A percentile compares a stretch with the other conserved stretches of the same genome.
These are phyloP conservation scores for Eucalyptus fibrosa DNA, from an alignment of 345 rosid species.

Conservation along the genomic window DNA sequence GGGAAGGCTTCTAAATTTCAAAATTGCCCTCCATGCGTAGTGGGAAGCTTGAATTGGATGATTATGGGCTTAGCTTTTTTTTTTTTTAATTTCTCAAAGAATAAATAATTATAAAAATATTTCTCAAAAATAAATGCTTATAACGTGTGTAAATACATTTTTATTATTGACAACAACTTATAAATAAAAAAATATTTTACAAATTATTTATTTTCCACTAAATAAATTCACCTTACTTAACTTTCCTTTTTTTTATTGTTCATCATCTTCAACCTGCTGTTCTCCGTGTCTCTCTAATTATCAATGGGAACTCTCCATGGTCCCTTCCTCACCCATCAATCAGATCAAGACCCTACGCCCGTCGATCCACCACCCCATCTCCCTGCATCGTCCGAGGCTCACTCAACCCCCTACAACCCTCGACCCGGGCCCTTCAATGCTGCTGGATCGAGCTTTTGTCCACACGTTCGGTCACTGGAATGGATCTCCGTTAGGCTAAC, in stretches of 20 bases:
- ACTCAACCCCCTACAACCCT: neutral
- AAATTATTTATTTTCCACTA: neutral
- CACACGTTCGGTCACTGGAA: neutral
- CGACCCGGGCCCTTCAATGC: neutral
- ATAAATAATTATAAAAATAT: too few species aligned
- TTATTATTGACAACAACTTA: rapidly evolving
- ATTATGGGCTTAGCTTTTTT: too few species aligned
- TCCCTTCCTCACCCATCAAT: neutral
- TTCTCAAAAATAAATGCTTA: neutral
- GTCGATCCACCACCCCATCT: neutral
- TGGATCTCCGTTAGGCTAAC: rapidly evolving
- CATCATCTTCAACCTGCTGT: neutral
- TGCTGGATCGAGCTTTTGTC: neutral
- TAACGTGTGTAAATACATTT: too few species aligned
- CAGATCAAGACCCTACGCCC: neutral
- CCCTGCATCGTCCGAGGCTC: too few species aligned
- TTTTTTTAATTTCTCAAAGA: rapidly evolving
- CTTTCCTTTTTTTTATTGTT: too few species aligned
- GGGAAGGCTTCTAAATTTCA: neutral
- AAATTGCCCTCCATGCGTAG: neutral
- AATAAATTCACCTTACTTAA: rapidly evolving
- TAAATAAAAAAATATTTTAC: too few species aligned
- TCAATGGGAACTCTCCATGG: neutral
- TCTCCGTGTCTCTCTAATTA: neutral
- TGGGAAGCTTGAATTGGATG: too few species aligned